Conservation (phyloP, 129 eudicot species). For the Pseudognaphalium luteoalbum region DNA sequence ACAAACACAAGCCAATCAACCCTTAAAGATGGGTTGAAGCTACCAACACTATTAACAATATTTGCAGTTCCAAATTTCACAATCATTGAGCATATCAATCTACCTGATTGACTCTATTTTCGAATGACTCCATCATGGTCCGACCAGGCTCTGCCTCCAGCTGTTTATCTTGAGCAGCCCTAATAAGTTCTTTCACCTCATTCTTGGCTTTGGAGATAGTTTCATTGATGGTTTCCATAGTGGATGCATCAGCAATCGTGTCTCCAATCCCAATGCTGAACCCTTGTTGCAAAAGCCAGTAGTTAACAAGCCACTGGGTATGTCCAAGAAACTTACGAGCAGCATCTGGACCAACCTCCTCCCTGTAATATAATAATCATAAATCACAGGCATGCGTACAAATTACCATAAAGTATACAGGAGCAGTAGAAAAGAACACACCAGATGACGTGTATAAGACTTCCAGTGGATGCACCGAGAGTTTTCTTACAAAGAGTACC, state of each 20-base stretch:
- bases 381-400: conserved; percentile 1
- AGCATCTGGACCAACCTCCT: conserved; percentile 99
- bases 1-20: background rate
- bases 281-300: conserved; percentile 95
- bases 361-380: conserved; percentile 53
- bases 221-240: conserved; percentile 94
- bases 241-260: conserved; percentile 95
- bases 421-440: conserved; percentile 29
- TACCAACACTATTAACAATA: background rate
- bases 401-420: background rate
- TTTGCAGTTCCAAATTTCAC: background rate
- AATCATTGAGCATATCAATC: background rate
- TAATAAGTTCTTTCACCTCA: conserved; percentile 87
- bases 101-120: conserved; percentile 97
- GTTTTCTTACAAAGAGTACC: conserved; percentile 97
- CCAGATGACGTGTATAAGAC: conserved; percentile 99
- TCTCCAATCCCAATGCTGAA: conserved; percentile 99
- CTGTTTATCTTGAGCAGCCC: conserved; percentile 74
- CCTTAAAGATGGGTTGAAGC: background rate
- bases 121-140: conserved; percentile 96
- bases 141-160: conserved; percentile 98
- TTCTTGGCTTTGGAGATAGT: conserved; percentile 87
- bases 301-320: conserved; percentile 98
- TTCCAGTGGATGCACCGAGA: conserved; percentile 87
- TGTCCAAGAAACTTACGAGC: conserved; percentile 99